A percentile compares a stretch with the other conserved stretches of the same genome.
Conservation (phyloP, 805 yeast genomes). For the Teunomyces gatunensis region DNA sequence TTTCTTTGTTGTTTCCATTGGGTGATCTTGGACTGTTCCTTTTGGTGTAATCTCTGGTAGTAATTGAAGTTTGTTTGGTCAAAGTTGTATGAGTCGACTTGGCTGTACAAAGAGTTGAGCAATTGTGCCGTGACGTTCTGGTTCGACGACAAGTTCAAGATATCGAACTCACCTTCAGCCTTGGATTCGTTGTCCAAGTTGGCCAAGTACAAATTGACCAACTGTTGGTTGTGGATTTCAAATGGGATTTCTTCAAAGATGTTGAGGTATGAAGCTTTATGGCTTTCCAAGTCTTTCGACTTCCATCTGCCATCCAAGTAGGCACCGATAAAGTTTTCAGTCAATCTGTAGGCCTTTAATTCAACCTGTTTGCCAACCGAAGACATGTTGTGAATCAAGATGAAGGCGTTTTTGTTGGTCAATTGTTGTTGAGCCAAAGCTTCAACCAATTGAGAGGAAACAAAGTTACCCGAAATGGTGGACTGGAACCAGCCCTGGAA, state of each 20-base stretch:
- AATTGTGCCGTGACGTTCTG: conserved; percentile 44
- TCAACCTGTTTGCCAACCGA: conserved; percentile 63
- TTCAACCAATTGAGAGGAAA: conserved; percentile 65
- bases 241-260: conserved; percentile 73
- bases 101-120: conserved; percentile 62
- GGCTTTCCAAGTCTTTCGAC: conserved; percentile 57
- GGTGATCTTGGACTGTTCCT: conserved; percentile 65
- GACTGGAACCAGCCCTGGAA: conserved; percentile 82
- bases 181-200: conserved; percentile 17
- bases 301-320: conserved; percentile 60
- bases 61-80: conserved; percentile 79
- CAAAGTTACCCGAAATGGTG: conserved; percentile 65
- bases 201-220: conserved; percentile 56
- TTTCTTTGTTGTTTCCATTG: conserved; percentile 74
- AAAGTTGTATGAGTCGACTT: conserved; percentile 72
- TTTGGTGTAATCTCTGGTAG: conserved; percentile 70
- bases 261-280: conserved; percentile 60
- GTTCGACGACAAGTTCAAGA: conserved; percentile 42
- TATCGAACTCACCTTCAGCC: conserved; percentile 29
- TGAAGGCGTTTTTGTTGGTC: conserved; percentile 52
- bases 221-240: conserved; percentile 62
- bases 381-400: conserved; percentile 68
- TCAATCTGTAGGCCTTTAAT: conserved; percentile 67
- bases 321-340: conserved; percentile 56
- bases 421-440: conserved; percentile 64